Evolutionary conservation across 2,329 filamentous ascomycete genomes (phyloP), one percentile per base, ranked within the genome.

Genomic region (Rutstroemia sp.): DNA sequence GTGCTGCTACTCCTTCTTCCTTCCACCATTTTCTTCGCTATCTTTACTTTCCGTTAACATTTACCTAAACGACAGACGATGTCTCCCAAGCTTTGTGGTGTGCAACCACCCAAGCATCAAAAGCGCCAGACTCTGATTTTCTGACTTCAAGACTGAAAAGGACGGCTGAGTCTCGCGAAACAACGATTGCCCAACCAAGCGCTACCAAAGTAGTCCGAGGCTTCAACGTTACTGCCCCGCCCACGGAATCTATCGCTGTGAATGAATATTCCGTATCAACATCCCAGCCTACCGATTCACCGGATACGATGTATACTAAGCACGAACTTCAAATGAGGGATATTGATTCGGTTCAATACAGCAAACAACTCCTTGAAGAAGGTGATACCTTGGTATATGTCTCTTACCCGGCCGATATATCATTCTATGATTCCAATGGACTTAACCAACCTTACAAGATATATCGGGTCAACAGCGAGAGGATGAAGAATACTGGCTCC

Each of bases 381-480:
- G 76, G 76, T 5, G 76, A 79, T 53, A 77, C 75, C 0, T 62
- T 78, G 7, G 70, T 79, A 27, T 69, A 76, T 46, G 67, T 80
- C 27, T 52, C 58, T 16, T 64, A 61, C 18, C 61, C 65, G 1
- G 71, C 74, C 34, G 72, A 74, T 21, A 56, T 48, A 23, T 44
- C 49, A 8, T 46, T 59, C 2, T 61, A 61, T 38, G 58, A 65
- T 45, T 19, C 72, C 69, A 7, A 55, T 57, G 49, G 61, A 57
- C 18, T 64, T 58, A 2, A 61, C 52, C 9, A 61, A 60, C 34
- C 18, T 21, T 27, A 71, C 70, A 62, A 68, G 70, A 59, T 72
- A 67, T 58, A 80, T 54, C 72, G 71, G 2, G 74, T 80, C 54
- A 70, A 74, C 56, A 79, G 78, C 1, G 63, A 72, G 2, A 77